Evolutionary conservation across 2,329 filamentous ascomycete species (phyloP), one percentile per base, ranked within the genome.

Genomic region (Penicillium sp.): DNA sequence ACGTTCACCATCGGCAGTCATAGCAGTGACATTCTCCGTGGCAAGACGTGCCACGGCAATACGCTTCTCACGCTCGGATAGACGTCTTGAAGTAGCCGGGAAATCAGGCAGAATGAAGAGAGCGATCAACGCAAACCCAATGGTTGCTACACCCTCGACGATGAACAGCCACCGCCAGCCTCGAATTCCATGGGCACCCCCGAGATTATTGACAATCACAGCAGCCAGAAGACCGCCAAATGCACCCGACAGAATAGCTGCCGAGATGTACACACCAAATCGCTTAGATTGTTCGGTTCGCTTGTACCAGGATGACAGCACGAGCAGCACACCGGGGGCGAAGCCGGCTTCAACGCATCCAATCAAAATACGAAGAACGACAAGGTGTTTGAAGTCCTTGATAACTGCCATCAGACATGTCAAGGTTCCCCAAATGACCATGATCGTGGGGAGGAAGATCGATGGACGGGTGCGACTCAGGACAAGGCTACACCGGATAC

Each of bases 251-350:
- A 84, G 74, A 2, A 86, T 81, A 0, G 83, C 83, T 1, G 82
- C 83, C n/a, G 84, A 82, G 60, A 85, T 83, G 63, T 85, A 87
- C 1, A 87, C 70, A 7, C 79, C 82, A 46, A 85, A 83, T 2
- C 85, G 79, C 52, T 83, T 84, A 0, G 82, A 81, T 43, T 86
- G 79, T 64, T 87, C 85, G 13, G 80, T 79, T 50, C 79, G 82
- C 60, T 83, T 82, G 66, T 87, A 87, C 84, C 85, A 87, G 0
- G 78, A 84, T 0, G 82, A 84, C 6, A 87, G 76, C 22, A 83
- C 51, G 16, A 69, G 59, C 6, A 70, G 54, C 2, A 71, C 61
- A 35, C 68, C 67, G 0, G 68, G 69, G 2, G 66, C 64, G 39
- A 70, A 70, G 0, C 69, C 66, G 0, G 68, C 64, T 50, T 70